These are phyloP conservation scores for Volvox carteri DNA, from an alignment of 163 green algal genomes.

Conservation along the genomic window DNA sequence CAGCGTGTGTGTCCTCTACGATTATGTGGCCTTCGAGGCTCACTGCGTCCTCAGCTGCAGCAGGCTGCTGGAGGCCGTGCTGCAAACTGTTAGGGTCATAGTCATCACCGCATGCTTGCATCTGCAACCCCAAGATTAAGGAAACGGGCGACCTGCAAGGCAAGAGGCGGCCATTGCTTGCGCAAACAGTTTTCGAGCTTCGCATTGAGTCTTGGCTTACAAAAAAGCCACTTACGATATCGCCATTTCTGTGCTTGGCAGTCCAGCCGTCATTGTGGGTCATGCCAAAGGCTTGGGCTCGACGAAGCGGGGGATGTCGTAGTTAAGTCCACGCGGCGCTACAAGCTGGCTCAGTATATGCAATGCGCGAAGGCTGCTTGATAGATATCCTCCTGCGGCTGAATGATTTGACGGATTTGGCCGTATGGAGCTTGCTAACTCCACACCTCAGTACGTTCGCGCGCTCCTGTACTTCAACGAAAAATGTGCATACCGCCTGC, in stretches of 20 bases:
- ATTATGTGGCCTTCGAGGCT: no score
- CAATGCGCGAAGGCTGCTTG: neutral
- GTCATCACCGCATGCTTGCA: neutral
- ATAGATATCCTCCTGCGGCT: neutral
- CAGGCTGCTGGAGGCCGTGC: neutral
- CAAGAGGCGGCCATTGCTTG: neutral
- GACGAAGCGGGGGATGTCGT: neutral
- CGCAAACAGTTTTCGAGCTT: neutral
- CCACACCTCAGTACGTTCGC: conserved; percentile 4
- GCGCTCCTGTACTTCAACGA: neutral
- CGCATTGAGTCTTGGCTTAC: neutral
- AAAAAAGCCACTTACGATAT: neutral
- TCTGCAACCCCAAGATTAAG: neutral
- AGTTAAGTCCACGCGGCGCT: neutral
- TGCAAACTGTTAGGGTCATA: neutral
- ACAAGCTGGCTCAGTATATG: neutral
- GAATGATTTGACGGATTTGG: neutral
- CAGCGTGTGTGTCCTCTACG: no score
- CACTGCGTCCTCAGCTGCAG: no score
- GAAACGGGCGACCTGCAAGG: neutral
- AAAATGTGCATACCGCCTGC: neutral
- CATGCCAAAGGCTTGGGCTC: neutral
- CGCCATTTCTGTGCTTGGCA: neutral
- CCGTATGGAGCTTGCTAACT: conserved; percentile 20
- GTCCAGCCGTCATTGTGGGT: neutral